These are phyloP conservation scores for Calvatia gigantea DNA, from an alignment of 768 basidiomycete genomes.

Conservation along the genomic window DNA sequence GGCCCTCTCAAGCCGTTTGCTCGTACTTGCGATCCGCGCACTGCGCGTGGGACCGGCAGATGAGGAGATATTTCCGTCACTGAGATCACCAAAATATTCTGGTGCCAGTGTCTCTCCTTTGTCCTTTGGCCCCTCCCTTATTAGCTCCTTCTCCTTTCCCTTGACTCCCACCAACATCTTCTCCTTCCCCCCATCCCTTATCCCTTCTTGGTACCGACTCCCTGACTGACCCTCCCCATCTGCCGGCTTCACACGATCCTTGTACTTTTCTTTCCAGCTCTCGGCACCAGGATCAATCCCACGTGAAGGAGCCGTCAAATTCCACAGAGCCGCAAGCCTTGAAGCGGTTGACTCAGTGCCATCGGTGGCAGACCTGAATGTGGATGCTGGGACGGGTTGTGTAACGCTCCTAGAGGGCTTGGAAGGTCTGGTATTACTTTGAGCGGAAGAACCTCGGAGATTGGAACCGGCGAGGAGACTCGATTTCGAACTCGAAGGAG, in stretches of 20 bases:
- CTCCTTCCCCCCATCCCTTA: neutral
- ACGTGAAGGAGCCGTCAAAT: too few relatives aligned
- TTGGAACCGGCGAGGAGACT: neutral
- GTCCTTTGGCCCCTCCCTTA: too few relatives aligned
- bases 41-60: neutral
- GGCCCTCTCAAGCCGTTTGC: neutral
- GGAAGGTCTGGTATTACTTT: neutral
- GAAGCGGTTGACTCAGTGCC: neutral
- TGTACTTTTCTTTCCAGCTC: neutral
- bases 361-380: neutral
- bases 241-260: neutral
- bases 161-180: neutral
- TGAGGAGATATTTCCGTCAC: neutral
- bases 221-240: neutral
- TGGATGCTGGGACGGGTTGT: neutral
- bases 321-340: neutral
- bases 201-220: neutral
- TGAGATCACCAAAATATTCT: conserved; percentile 4
- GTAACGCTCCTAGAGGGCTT: neutral
- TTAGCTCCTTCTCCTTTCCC: conserved; percentile 5
- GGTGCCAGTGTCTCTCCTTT: neutral
- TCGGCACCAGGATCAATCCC: neutral
- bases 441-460: neutral
- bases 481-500: neutral
- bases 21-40: neutral